Base-by-base conservation (phyloP, 805 yeast genomes). In the Cyberlindnera japonica region DNA sequence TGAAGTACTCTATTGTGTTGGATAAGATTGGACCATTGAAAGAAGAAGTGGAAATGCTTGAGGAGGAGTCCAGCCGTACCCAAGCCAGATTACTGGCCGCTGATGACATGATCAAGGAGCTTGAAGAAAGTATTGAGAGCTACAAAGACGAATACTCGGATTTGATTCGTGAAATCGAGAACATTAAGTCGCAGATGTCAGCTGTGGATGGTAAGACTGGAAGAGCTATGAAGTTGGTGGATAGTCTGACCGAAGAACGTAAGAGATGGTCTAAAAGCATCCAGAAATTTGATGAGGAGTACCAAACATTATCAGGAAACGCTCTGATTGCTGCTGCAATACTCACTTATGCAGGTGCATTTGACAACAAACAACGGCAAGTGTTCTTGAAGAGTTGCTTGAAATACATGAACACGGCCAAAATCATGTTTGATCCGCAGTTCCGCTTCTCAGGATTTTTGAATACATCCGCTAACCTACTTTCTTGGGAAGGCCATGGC, bases 161-260 rank as follows among this genome's bases (percentile, higher is more conserved):
- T 12, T 63, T 83, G n/a, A 87, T 91, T 23, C 67, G 95, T 44
- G 90, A 86, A 26, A 72, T 86, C 1, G 96, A 91, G 56, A 63
- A 67, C 23, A 78, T 89, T 31, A 90, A 85, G 57, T 51, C 66
- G 1, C 91, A 87, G 53, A 83, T 90, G 82, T 58, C 58, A 3
- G 50, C 54, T 2, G 91, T 88, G 8, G 77, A 78, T 43, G 38
- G 35, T 2, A 84, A 78, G 44, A 83, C 87, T 2, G 61, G 57
- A 1, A 67, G 95, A 30, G 83, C 96, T 43, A 61, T 74, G 42
- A 56, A 65, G 11, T 65, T 91, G 29, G 63, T 90, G 22, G 80
- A 76, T 5, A 79, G 77, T 48, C 67, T 90, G 45, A 72, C 81
- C 0, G 59, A 61, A 1, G 98, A 90, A 57, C 73, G 83, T 48